A percentile compares a stretch with the other conserved stretches of the same genome.
phyloP scores from a whole-genome alignment of 2,329 filamentous ascomycete species.

The Lecanosticta acicola region DNA sequence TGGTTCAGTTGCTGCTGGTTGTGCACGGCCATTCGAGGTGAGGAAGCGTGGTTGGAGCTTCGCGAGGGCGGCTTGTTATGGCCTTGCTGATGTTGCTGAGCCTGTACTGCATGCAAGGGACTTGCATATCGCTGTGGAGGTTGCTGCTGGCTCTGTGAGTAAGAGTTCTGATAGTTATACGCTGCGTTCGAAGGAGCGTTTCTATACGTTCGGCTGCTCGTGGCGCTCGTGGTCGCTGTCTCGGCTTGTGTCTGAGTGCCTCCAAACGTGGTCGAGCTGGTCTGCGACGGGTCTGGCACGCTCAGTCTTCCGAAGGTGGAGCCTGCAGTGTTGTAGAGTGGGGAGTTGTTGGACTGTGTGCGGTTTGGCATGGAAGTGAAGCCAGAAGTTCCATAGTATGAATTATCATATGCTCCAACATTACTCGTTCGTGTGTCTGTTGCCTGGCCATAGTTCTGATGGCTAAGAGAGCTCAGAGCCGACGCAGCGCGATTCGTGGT shows the following conservation, averaged over 20 bases:
- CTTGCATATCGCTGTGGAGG: constrained; percentile 28
- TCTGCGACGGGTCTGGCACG: constrained; percentile 22
- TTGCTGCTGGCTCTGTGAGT: constrained; percentile 18
- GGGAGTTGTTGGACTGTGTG: constrained; percentile 23
- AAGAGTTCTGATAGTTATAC: constrained; percentile 14
- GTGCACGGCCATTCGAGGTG: constrained; percentile 23
- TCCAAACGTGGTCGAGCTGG: constrained; percentile 13
- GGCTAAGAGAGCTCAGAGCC: constrained; percentile 22
- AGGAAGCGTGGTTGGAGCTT: constrained; percentile 19
- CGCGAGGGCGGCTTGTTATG: constrained; percentile 21
- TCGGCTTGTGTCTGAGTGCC: constrained; percentile 12
- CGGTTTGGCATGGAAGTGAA: constrained; percentile 9
- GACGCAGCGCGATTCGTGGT: constrained; percentile 19
- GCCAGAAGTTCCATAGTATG: constrained; percentile 13
- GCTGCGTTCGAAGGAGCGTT: constrained; percentile 21
- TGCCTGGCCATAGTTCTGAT: constrained; percentile 19
- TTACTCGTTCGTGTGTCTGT: constrained; percentile 8
- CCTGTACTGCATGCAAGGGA: constrained; percentile 27
- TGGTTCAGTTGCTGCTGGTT: constrained; percentile 15
- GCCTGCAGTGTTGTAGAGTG: constrained; percentile 20
- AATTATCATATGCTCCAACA: constrained; percentile 16
- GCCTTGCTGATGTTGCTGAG: constrained; percentile 22
- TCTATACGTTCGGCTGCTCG: constrained; percentile 17
- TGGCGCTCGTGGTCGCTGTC: constrained; percentile 5
- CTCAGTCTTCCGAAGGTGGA: constrained; percentile 21